Evolutionary conservation across 176 grass and related monocot species (phyloP).

Genomic region (Triticum turgidum): DNA sequence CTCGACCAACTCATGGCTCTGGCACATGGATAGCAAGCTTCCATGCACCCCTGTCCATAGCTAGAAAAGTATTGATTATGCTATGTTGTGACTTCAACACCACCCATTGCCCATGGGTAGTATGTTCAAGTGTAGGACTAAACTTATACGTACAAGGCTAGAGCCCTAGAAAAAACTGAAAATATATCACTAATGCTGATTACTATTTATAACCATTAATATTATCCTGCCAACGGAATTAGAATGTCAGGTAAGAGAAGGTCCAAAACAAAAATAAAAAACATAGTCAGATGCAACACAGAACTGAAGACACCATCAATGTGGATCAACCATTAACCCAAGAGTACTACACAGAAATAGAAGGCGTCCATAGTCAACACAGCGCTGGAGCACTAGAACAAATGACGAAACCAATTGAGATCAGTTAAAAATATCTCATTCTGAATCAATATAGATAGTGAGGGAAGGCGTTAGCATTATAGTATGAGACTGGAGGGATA

Average conservation of each 20-base stretch:
- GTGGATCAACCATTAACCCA: conserved; percentile 5
- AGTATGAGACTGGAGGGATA: not conserved
- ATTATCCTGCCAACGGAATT: not conserved
- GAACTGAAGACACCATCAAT: not conserved
- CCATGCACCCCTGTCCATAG: too few relatives aligned
- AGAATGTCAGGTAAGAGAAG: not conserved
- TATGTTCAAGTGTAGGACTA: not conserved
- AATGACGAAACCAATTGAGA: not conserved
- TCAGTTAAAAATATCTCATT: not conserved
- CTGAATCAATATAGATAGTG: not conserved
- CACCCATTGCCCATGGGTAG: not conserved
- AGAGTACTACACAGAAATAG: not conserved
- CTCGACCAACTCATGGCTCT: too few relatives aligned
- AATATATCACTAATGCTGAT: not conserved
- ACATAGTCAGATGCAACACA: not conserved
- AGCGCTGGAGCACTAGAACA: conserved; percentile 3
- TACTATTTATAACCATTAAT: not conserved
- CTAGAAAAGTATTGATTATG: not conserved
- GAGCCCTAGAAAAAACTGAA: not conserved
- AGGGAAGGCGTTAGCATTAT: not conserved
- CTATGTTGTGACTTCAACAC: not conserved
- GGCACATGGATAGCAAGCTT: too few relatives aligned
- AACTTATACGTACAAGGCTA: conserved; percentile 2
- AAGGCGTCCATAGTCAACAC: not conserved
- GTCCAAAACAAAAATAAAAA: not conserved